A percentile compares a stretch with the other conserved stretches of the same genome.
These are phyloP conservation scores for Leucaena leucocephala DNA, from an alignment of 306 rosid genomes.

Conservation along the genomic window DNA sequence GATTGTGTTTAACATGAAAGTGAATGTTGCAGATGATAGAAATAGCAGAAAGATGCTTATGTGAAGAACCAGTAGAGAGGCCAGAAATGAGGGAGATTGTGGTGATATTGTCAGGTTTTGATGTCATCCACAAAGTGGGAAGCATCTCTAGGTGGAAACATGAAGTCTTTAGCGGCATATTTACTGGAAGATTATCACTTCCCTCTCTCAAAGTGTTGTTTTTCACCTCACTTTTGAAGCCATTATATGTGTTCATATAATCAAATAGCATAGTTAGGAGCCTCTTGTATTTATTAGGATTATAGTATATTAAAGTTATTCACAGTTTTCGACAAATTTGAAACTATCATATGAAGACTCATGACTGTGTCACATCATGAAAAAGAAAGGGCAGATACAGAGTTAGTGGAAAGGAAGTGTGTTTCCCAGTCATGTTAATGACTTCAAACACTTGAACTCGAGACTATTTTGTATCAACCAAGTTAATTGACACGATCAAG, in stretches of 20 bases:
- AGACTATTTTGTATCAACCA: too few relatives aligned
- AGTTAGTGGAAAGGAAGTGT: neutral
- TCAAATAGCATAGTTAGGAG: neutral
- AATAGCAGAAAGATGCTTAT: constrained; percentile 58
- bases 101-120: constrained; percentile 46
- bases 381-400: neutral
- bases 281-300: neutral
- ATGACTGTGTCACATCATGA: neutral
- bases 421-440: too few relatives aligned
- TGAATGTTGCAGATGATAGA: constrained; percentile 58
- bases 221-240: neutral
- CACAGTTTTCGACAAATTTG: neutral
- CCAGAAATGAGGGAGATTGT: constrained; percentile 70
- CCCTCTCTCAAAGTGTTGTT: neutral
- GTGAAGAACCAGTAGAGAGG: constrained; percentile 66
- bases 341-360: neutral
- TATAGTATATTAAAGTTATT: neutral
- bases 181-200: constrained; percentile 62
- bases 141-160: constrained; percentile 68
- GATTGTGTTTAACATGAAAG: neutral
- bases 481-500: too few relatives aligned
- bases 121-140: constrained; percentile 65
- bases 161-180: constrained; percentile 65
- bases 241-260: neutral
- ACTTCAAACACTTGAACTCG: too few relatives aligned